Percentiles rank a stretch among this genome's conserved stretches.
phyloP scores from a whole-genome alignment of 1,284 basidiomycete genomes.

The Ustilago sp. region DNA sequence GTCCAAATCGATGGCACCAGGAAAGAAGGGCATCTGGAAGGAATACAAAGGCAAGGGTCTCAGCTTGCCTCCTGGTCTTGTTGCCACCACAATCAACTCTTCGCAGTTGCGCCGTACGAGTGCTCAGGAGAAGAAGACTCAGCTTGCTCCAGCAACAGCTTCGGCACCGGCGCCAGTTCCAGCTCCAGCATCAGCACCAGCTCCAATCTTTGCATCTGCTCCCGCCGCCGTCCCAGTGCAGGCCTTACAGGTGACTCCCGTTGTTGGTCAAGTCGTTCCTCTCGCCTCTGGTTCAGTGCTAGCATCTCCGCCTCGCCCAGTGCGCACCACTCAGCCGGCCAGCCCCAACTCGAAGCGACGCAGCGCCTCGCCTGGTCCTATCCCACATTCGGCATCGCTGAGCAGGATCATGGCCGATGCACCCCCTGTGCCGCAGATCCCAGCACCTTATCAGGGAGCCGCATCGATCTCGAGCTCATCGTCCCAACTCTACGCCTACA shows the following conservation, averaged over 20 bases:
- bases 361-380: constrained; percentile 16
- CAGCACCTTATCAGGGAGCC: constrained; percentile 32
- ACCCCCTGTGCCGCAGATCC: constrained; percentile 51
- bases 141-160: constrained; percentile 8
- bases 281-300: constrained; percentile 20
- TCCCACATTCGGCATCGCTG: constrained; percentile 37
- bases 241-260: constrained; percentile 6
- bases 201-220: neutral
- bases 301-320: constrained; percentile 30
- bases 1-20: constrained; percentile 37
- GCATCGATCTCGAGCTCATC: constrained; percentile 38
- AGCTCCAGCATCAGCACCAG: neutral
- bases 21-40: constrained; percentile 42
- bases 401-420: constrained; percentile 48
- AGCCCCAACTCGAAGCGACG: constrained; percentile 34
- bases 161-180: neutral
- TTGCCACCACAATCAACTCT: constrained; percentile 57
- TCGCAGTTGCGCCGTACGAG: constrained; percentile 39
- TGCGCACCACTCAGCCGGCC: constrained; percentile 6
- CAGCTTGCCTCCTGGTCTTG: constrained; percentile 54
- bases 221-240: neutral
- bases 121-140: constrained; percentile 27
- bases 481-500: constrained; percentile 40
- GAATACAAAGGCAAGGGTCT: constrained; percentile 59
- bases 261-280: constrained; percentile 19